phyloP scores from a whole-genome alignment of 2,329 filamentous ascomycete species.

The Sporothrix mexicana region DNA sequence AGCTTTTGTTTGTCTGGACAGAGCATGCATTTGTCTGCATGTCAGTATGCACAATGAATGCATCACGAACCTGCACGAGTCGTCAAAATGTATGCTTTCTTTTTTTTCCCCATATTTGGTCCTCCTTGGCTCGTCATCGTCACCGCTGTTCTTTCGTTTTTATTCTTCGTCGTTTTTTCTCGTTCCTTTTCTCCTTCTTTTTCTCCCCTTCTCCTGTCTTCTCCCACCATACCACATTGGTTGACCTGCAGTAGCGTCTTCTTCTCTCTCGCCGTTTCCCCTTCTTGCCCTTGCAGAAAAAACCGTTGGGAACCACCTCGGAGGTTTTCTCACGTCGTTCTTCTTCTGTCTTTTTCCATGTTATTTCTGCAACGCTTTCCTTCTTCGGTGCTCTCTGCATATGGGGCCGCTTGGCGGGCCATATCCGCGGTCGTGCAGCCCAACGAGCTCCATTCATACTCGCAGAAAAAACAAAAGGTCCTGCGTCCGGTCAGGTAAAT shows the following conservation, averaged over 20 bases:
- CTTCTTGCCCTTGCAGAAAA: not conserved
- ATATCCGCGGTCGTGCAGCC: not conserved
- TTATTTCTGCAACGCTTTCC: too few species aligned
- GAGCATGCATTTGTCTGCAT: not conserved
- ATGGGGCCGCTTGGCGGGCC: not conserved
- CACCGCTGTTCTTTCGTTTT: not conserved
- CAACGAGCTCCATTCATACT: too few species aligned
- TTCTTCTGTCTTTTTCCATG: not conserved
- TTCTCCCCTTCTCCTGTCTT: not conserved
- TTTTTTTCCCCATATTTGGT: not conserved
- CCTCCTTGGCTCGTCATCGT: not conserved
- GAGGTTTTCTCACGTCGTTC: not conserved
- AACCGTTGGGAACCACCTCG: constrained; percentile 9
- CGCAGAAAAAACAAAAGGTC: not conserved
- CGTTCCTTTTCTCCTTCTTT: not conserved
- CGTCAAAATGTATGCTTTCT: not conserved
- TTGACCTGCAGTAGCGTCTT: constrained; percentile 4
- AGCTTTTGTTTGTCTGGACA: not conserved
- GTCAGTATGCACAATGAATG: not conserved
- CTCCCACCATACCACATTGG: not conserved
- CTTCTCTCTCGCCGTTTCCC: too few species aligned
- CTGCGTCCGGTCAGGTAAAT: constrained; percentile 10
- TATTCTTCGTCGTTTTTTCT: not conserved
- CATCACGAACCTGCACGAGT: too few species aligned
- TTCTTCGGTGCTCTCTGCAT: not conserved